A percentile compares a stretch with the other conserved stretches of the same genome.
These are phyloP conservation scores for Linnemannia schmuckeri DNA, from an alignment of 192 early-diverging fungal genomes.

Conservation along the genomic window DNA sequence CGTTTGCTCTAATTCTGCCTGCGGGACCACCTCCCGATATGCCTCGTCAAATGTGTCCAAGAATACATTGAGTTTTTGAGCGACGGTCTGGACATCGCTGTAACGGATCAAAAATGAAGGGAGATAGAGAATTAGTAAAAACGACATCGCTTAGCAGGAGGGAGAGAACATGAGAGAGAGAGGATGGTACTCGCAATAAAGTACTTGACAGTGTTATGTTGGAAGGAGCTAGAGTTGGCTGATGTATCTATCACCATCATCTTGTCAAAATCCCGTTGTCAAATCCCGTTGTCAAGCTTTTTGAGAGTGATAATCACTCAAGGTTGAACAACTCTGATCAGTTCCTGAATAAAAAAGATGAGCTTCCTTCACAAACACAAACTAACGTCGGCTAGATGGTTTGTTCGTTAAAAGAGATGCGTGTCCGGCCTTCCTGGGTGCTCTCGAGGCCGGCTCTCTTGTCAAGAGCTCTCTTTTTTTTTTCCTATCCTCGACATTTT, in stretches of 20 bases:
- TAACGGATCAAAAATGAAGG: background rate
- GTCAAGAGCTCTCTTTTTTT: background rate
- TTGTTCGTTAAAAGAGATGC: background rate
- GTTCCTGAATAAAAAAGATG: background rate
- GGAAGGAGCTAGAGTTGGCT: background rate
- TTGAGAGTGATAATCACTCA: background rate
- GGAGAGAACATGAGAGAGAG: background rate
- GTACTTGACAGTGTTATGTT: background rate
- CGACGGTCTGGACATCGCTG: slow-evolving; percentile 42
- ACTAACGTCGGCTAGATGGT: background rate
- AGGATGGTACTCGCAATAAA: background rate
- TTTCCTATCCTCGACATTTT: background rate
- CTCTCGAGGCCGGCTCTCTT: background rate
- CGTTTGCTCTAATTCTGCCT: slow-evolving; percentile 33
- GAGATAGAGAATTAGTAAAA: background rate
- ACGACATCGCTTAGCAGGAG: background rate
- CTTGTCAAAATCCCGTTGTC: background rate
- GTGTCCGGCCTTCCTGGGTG: background rate
- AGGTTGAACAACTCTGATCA: background rate
- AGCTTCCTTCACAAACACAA: background rate
- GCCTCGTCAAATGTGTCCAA: slow-evolving; percentile 58
- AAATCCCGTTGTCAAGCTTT: background rate
- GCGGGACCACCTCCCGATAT: slow-evolving; percentile 39
- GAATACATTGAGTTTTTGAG: slow-evolving; percentile 45
- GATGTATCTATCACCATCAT: background rate